Evolutionary conservation across 2,329 filamentous ascomycete genomes (phyloP), one percentile per base, ranked within the genome.

Genomic region (Endoconidiophora laricicola): DNA sequence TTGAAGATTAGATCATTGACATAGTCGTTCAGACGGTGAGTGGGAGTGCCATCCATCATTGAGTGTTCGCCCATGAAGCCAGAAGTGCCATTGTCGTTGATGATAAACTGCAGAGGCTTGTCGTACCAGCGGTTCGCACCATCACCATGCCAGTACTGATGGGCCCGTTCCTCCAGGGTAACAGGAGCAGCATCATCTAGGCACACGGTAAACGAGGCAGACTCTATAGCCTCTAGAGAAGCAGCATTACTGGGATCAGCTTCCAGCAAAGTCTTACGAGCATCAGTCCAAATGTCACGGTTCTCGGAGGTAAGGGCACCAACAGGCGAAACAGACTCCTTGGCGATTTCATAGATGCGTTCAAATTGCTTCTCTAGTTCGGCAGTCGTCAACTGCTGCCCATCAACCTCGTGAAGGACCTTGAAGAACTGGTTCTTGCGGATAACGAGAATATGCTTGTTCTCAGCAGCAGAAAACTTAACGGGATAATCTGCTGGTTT

Each of bases 11-110:
- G 76, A 62, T 84, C 79, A 69, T 90, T 93, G 62, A 93, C 76
- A 61, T 87, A 91, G 73, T 98, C 91, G 65, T 95, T 98, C 14
- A 98, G 75, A 42, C 93, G 83, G 68, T 96, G 91, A 2, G 93
- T 98, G 1, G 93, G 88, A 5, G 91, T 98, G 56, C 93, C 91
- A 63, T 98, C 91, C 93, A 98, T 98, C 91, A 98, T 96, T 60
- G 85, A 93, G 74, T 98, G 91, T 69, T 98, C 91, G 61, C 91
- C 91, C 74, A 87, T 90, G 74, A 98, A 98, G 54, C 91, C 91
- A 2, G 91, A 84, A 6, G 91, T 94, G 58, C 91, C 91, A 64
- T 98, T 98, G 64, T 98, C 88, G 66, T 94, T 95, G 69, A 98
- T 65, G 63, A 98, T 94, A 69, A 98, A 96, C 67, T 98, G 90